Evolutionary conservation across 73 alveolate species (phyloP).

Genomic region (Uronychia setigera): DNA sequence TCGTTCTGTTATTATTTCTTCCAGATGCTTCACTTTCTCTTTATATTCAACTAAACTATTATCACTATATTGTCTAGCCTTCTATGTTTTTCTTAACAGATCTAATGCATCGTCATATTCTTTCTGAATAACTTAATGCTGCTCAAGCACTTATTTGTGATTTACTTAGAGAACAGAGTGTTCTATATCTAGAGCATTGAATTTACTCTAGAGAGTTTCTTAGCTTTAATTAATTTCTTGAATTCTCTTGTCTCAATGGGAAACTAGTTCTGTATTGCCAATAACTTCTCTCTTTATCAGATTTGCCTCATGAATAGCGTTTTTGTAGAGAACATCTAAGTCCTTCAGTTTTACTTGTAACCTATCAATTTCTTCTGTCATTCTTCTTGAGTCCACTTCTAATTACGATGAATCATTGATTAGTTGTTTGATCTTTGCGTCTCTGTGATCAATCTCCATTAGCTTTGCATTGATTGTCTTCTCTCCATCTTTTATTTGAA

Average conservation of each 20-base stretch:
- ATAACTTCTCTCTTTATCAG: constrained; percentile 7
- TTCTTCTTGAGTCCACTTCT: background rate
- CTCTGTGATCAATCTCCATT: constrained; percentile 23
- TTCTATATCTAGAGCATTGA: background rate
- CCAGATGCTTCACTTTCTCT: constrained; percentile 41
- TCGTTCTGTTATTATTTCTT: constrained; percentile 36
- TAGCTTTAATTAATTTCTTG: background rate
- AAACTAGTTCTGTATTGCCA: constrained; percentile 24
- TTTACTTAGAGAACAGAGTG: constrained; percentile 26
- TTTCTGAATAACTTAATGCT: constrained; percentile 11
- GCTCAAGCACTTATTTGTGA: constrained; percentile 24
- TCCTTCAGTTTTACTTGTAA: background rate
- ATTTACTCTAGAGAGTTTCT: background rate
- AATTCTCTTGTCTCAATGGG: constrained; percentile 34
- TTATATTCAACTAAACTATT: constrained; percentile 35
- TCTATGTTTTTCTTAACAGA: constrained; percentile 47
- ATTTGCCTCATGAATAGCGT: background rate
- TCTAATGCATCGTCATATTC: constrained; percentile 53
- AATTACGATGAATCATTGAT: background rate
- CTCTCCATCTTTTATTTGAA: background rate
- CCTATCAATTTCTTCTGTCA: background rate
- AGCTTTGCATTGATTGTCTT: background rate
- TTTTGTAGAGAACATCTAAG: background rate
- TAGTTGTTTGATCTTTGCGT: constrained; percentile 7
- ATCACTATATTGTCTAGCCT: constrained; percentile 54